Base-by-base conservation (phyloP, 148 eudicot species). In the Gaultheria prostrata region DNA sequence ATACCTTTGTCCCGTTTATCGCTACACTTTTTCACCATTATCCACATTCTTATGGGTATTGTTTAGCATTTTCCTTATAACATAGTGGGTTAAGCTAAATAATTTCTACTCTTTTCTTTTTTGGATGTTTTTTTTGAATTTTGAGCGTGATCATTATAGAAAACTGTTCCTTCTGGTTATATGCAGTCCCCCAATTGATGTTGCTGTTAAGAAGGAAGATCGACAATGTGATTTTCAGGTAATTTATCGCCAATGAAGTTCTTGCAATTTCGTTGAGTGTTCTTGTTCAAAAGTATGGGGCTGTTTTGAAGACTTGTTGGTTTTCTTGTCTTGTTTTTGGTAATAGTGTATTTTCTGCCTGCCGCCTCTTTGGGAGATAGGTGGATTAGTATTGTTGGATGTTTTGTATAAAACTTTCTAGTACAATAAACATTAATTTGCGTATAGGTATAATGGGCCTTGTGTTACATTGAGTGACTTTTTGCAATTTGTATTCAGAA, bases 151-250 rank as follows among this genome's bases (percentile, higher is more conserved):
- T 32, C 6, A 12, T 28, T 65, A 6, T 26, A 3, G 3, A 26
- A 26, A 65, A 65, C 11, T 65, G 6, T 67, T 3, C 39, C 24
- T 26, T 71, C 73, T 81, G 50, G 2, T 13, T 77, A 5, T 48
- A 4, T 73, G 80, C 83, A 87, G 87, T 50, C 30, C 83, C 32
- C 72, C 77, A 48, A 8, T 46, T 48, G 82, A 70, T 51, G 43
- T 18, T 54, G 70, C n/a, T 72, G 85, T 51, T 33, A 63, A 85
- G 24, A 82, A 77, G 82, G 90, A 77, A 77, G 84, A 80, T 30
- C 82, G 63, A 69, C 67, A 76, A 4, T 80, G 76, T 74, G 82
- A 53, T 76, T 75, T 83, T 8, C 82, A 67, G 85, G 89, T 86
- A 80, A 79, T 56, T 73, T 79, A 69, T 53, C 71, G 18, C 48